phyloP scores from a whole-genome alignment of 2,329 filamentous ascomycete species.

The Monilinia aucupariae region DNA sequence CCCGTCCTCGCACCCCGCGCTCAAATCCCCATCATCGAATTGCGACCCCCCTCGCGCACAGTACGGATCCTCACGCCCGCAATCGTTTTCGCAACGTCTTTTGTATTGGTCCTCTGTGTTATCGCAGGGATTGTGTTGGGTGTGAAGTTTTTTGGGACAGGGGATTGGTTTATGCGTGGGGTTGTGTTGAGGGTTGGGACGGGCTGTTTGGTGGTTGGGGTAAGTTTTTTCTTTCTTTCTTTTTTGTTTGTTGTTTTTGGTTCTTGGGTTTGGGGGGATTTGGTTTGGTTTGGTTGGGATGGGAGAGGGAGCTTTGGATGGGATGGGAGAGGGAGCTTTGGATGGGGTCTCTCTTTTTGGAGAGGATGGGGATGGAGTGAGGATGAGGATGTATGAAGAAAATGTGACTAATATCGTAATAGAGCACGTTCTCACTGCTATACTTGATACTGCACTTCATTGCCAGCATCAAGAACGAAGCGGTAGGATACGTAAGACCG shows the following conservation, averaged over 20 bases:
- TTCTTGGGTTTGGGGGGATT: neutral
- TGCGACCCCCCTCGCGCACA: slow-evolving; percentile 11
- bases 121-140: slow-evolving; percentile 20
- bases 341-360: too few species aligned
- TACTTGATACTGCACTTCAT: slow-evolving; percentile 27
- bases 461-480: slow-evolving; percentile 23
- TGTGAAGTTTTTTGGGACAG: slow-evolving; percentile 12
- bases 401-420: neutral
- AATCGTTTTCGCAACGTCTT: slow-evolving; percentile 22
- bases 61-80: slow-evolving; percentile 22
- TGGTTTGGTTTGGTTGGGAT: neutral
- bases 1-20: neutral
- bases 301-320: neutral
- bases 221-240: slow-evolving; percentile 18
- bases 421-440: slow-evolving; percentile 24
- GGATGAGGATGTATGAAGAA: too few species aligned
- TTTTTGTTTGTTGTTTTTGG: too few species aligned
- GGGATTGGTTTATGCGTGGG: neutral
- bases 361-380: too few species aligned
- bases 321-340: too few species aligned
- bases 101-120: slow-evolving; percentile 17
- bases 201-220: slow-evolving; percentile 22
- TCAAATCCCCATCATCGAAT: slow-evolving; percentile 4
- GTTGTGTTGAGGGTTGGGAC: neutral
- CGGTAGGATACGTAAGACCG: slow-evolving; percentile 23